Evolutionary conservation across 345 rosid species (phyloP).

Genomic region (Aegle marmelos): DNA sequence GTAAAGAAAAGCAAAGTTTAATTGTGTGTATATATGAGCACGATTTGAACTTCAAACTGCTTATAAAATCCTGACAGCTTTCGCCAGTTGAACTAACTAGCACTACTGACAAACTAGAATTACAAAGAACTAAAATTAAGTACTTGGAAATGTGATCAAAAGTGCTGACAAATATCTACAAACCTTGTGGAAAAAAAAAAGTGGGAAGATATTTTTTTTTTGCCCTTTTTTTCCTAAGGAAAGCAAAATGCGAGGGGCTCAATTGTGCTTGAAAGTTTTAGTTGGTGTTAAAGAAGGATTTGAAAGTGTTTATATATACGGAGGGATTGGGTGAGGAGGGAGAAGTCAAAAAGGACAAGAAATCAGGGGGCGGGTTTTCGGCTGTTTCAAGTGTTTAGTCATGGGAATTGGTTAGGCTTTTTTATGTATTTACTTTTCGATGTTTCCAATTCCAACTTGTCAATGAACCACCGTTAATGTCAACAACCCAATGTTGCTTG

Average conservation of each 20-base stretch:
- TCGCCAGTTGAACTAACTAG: no score
- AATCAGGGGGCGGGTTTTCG: conserved; percentile 40
- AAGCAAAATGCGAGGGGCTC: neutral
- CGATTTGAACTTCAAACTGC: neutral
- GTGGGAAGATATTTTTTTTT: no score
- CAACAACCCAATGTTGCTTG: conserved; percentile 9
- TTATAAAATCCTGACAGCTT: neutral
- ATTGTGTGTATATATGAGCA: no score
- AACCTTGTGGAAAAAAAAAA: no score
- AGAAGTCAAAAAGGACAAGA: neutral
- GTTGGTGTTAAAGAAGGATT: neutral
- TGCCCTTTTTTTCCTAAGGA: no score
- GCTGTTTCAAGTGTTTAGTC: conserved; percentile 21
- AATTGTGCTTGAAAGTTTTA: neutral
- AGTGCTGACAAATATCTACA: no score
- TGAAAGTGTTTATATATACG: neutral
- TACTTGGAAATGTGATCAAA: no score
- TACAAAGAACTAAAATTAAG: neutral
- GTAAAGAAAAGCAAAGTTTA: neutral
- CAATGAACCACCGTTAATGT: neutral
- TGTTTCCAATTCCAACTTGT: neutral
- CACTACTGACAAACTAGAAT: accelerated
- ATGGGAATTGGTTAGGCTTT: neutral
- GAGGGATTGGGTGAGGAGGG: neutral
- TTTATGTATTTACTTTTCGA: neutral